phyloP scores from a whole-genome alignment of 1,139 yeast genomes.

The Sugiyamaella neomexicana region DNA sequence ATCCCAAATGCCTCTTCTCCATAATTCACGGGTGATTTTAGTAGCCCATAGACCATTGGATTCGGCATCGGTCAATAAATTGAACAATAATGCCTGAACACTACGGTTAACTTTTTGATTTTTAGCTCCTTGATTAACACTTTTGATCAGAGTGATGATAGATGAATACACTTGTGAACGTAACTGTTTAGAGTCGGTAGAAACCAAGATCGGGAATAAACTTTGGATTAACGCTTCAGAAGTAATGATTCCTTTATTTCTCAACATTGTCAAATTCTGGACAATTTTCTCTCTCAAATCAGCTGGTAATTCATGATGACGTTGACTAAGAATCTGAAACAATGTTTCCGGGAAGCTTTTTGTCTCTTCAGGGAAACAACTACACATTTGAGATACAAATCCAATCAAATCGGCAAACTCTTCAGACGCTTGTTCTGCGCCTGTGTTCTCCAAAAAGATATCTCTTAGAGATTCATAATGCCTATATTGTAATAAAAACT shows the following conservation, averaged over 20 bases:
- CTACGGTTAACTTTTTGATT: conserved; percentile 85
- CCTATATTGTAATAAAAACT: conserved; percentile 84
- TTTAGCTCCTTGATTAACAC: conserved; percentile 79
- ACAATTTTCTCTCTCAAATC: conserved; percentile 89
- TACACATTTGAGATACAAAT: conserved; percentile 87
- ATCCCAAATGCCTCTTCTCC: conserved; percentile 99
- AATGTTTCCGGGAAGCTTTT: conserved; percentile 79
- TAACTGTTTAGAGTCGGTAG: conserved; percentile 75
- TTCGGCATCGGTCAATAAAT: conserved; percentile 67
- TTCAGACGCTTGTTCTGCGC: conserved; percentile 56
- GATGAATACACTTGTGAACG: conserved; percentile 82
- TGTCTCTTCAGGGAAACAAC: conserved; percentile 88
- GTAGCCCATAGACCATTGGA: conserved; percentile 90
- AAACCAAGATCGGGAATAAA: conserved; percentile 74
- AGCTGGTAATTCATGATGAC: conserved; percentile 79
- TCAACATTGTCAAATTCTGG: conserved; percentile 82
- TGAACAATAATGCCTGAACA: conserved; percentile 88
- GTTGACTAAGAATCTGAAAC: conserved; percentile 62
- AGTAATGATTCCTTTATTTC: conserved; percentile 79
- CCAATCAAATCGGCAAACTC: conserved; percentile 86
- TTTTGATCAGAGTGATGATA: conserved; percentile 71
- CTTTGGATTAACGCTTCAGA: conserved; percentile 83
- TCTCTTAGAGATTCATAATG: conserved; percentile 91
- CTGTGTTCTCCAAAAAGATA: conserved; percentile 66
- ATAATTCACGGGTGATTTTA: conserved; percentile 85